These are phyloP conservation scores for Alloteropsis semialata DNA, from an alignment of 176 grass and related monocot species.

Conservation along the genomic window DNA sequence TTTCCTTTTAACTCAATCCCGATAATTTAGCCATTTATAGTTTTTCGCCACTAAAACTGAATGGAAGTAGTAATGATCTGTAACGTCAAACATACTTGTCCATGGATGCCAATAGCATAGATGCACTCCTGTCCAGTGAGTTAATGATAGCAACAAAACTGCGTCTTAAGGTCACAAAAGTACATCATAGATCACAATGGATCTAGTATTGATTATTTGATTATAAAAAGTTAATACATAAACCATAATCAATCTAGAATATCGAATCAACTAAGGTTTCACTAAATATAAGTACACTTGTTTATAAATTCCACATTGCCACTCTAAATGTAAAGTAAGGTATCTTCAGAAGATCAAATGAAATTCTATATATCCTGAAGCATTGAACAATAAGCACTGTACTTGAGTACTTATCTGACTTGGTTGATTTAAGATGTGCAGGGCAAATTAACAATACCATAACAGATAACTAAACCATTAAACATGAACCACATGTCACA, in stretches of 20 bases:
- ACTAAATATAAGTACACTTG: not conserved
- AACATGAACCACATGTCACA: not conserved
- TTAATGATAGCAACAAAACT: not conserved
- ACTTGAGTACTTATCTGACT: not conserved
- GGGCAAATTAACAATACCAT: not conserved
- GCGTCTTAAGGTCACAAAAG: not conserved
- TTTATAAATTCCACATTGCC: not conserved
- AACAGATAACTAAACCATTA: not conserved
- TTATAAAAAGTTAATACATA: not conserved
- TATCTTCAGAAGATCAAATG: not conserved
- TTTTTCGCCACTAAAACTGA: not conserved
- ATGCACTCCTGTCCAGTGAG: not conserved
- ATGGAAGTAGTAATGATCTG: not conserved
- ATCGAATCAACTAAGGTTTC: not conserved
- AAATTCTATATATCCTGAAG: constrained; percentile 1
- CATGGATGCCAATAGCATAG: not conserved
- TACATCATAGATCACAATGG: not conserved
- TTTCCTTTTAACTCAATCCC: not conserved
- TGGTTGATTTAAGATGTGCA: not conserved
- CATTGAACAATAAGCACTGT: not conserved
- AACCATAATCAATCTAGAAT: not conserved
- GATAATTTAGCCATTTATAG: not conserved
- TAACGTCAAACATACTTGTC: not conserved
- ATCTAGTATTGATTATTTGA: not conserved
- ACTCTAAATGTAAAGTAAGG: not conserved